These are phyloP conservation scores for Akanthomyces uredinophilus DNA, from an alignment of 2,329 filamentous ascomycete genomes.

Conservation along the genomic window DNA sequence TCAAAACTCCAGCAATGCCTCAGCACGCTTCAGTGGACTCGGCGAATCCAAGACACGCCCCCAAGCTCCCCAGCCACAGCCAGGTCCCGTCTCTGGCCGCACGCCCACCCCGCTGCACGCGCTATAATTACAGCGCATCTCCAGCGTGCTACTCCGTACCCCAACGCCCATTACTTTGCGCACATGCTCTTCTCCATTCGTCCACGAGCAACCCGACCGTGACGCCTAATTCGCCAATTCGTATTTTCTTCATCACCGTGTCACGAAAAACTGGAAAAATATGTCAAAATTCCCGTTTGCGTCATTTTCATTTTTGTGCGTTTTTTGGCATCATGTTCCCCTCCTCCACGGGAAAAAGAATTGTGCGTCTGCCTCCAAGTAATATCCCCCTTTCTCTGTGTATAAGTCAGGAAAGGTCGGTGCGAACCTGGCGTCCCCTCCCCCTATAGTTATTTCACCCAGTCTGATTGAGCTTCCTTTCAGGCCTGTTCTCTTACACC, in stretches of 20 bases:
- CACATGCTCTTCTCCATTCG: slow-evolving; percentile 12
- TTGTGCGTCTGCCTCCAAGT: neutral
- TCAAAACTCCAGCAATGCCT: no score
- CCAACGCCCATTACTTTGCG: neutral
- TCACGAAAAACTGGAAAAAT: neutral
- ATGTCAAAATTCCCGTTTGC: neutral
- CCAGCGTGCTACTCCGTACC: neutral
- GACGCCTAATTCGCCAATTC: neutral
- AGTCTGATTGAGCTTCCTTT: slow-evolving; percentile 2
- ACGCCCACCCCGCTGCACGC: neutral
- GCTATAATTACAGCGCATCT: neutral
- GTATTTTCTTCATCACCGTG: neutral
- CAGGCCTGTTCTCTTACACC: neutral
- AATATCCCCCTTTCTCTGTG: neutral
- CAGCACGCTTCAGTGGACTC: no score
- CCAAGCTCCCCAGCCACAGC: no score
- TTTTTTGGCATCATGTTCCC: neutral
- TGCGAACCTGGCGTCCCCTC: neutral
- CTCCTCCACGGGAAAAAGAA: no score
- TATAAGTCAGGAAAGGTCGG: neutral
- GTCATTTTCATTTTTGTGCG: neutral
- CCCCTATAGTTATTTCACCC: neutral
- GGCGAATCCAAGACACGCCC: no score
- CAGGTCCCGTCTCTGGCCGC: no score
- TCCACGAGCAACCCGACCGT: neutral